Evolutionary conservation across 805 yeast species (phyloP).

Genomic region (Torulaspora franciscae): DNA sequence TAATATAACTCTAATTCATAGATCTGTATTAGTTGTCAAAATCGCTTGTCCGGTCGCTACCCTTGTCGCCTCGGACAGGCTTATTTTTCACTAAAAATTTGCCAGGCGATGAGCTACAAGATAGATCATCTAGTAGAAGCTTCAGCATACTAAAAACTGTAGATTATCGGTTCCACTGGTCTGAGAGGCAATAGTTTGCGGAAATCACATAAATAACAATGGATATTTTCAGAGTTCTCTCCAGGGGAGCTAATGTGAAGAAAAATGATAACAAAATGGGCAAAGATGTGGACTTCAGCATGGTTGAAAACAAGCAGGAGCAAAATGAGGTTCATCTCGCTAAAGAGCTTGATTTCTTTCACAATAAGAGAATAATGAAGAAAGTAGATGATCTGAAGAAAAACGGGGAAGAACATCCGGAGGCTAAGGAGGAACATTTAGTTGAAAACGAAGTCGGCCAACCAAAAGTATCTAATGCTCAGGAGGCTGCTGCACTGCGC

Average conservation of each 20-base stretch:
- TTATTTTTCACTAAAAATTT: conserved; percentile 1
- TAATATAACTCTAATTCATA: background rate
- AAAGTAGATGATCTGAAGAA: conserved; percentile 24
- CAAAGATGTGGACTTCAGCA: conserved; percentile 27
- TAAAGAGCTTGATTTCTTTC: conserved; percentile 80
- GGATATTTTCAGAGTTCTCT: conserved; percentile 84
- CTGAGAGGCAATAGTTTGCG: background rate
- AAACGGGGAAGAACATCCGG: conserved; percentile 20
- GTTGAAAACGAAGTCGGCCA: conserved; percentile 36
- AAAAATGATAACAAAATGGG: conserved; percentile 37
- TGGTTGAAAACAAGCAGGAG: conserved; percentile 12
- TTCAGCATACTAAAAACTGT: background rate
- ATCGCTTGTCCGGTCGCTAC: conserved; percentile 2
- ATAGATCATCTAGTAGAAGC: background rate
- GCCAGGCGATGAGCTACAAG: conserved; percentile 6
- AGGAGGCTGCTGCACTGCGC: conserved; percentile 60
- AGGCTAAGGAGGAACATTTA: conserved; percentile 31
- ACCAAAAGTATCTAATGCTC: conserved; percentile 45
- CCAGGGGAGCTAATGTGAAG: conserved; percentile 80
- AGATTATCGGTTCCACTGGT: background rate
- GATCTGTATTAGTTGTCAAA: background rate
- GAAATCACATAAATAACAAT: conserved; percentile 36
- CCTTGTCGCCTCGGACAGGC: background rate
- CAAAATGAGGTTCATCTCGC: conserved; percentile 47
- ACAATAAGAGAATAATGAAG: conserved; percentile 43